Evolutionary conservation across 2,329 filamentous ascomycete species (phyloP).

Genomic region (Colletotrichum somersetense): DNA sequence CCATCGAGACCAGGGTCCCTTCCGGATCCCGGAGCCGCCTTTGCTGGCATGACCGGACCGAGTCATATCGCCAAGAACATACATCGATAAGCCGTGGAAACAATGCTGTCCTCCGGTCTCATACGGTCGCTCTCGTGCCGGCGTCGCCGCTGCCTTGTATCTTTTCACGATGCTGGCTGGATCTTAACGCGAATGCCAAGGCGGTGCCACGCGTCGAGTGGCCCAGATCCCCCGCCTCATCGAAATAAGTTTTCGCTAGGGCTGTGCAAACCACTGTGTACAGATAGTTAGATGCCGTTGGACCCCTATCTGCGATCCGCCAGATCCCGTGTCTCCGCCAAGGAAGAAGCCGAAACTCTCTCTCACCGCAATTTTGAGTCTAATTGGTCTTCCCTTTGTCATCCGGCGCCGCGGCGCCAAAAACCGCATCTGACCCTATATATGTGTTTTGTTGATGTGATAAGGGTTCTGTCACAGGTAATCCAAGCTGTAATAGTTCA

Average conservation of each 20-base stretch:
- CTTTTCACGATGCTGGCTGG: background rate
- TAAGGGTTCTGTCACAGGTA: too few species aligned
- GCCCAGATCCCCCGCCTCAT: background rate
- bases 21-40: background rate
- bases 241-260: background rate
- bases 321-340: slow-evolving; percentile 18
- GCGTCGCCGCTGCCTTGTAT: background rate
- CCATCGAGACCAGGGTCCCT: background rate
- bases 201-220: background rate
- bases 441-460: background rate
- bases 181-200: background rate
- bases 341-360: slow-evolving; percentile 1
- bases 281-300: background rate
- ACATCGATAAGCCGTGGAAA: background rate
- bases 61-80: slow-evolving; percentile 23
- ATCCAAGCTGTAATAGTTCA: background rate
- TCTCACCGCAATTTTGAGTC: background rate
- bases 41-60: slow-evolving; percentile 16
- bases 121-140: slow-evolving; percentile 10
- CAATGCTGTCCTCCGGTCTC: background rate
- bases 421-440: background rate
- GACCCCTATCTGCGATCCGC: slow-evolving; percentile 1
- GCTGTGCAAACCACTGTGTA: slow-evolving; percentile 5
- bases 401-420: background rate
- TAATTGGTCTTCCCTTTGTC: background rate